Base-by-base conservation (phyloP, 192 early-diverging fungal species). In the Coemansia sp. region DNA sequence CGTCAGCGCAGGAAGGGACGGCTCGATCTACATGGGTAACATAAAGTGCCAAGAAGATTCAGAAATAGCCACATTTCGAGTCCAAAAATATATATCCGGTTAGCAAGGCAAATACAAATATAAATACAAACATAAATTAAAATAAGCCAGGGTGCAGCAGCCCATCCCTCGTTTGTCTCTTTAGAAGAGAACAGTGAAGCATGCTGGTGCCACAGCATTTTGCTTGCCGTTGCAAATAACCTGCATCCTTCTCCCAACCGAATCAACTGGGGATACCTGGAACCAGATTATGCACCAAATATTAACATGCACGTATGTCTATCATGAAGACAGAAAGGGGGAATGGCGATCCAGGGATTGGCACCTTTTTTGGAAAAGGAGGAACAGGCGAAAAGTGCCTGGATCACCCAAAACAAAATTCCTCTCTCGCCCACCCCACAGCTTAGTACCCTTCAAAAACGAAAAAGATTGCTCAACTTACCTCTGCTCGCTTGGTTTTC, bases 401-500 rank as follows among this genome's bases (percentile, higher is more conserved):
- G 51, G 23, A 26, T 53, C 55, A 31, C 16, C 30, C 25, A 53
- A 53, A 31, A 15, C 49, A 52, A 43, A 43, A 42, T 26, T 51
- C 7, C 5, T 15, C 21, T 23, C 40, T 26, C 48, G 5, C 21
- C 46, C 46, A 10, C 48, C 48, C 2, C 48, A n/a, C 8, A 49
- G 18, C n/a, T n/a, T 18, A n/a, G n/a, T n/a, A n/a, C n/a, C n/a
- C n/a, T n/a, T n/a, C n/a, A n/a, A n/a, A n/a, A 28, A 23, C 46
- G 15, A 48, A 48, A 48, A 48, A 48, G 10, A 23, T 52, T 52
- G 21, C 34, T 15, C 31, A 26, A 55, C 77, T 80, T 74, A 84
- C 82, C 65, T 75, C 71, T 20, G 61, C 61, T 15, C 68, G 72
- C 60, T 70, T 72, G 61, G 66, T 72, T 30, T 67, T 67, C 67